phyloP scores from a whole-genome alignment of 495 filamentous ascomycete species.

The Copromyces sp. region DNA sequence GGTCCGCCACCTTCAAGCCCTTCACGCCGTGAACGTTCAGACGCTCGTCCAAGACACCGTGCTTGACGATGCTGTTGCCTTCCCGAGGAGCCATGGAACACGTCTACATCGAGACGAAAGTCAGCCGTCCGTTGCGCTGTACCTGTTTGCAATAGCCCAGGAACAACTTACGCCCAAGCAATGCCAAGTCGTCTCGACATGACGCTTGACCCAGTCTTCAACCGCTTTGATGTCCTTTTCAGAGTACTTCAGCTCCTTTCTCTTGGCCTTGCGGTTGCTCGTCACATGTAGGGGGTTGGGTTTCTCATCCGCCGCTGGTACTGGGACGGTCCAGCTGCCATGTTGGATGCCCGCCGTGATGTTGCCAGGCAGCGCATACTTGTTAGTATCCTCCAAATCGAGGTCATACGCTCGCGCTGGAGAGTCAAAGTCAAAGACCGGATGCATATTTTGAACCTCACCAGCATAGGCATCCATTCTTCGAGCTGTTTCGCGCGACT shows the following conservation, averaged over 20 bases:
- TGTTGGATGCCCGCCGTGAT: constrained; percentile 58
- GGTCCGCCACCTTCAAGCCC: constrained; percentile 71
- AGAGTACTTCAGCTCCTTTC: constrained; percentile 55
- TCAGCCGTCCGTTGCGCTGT: constrained; percentile 5
- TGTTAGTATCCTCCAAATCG: constrained; percentile 62
- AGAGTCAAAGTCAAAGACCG: constrained; percentile 57
- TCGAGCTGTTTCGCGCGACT: constrained; percentile 70
- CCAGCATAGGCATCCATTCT: constrained; percentile 71
- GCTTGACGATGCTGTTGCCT: constrained; percentile 70
- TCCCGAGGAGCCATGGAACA: constrained; percentile 75
- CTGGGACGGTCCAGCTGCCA: constrained; percentile 38
- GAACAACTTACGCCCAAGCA: constrained; percentile 35
- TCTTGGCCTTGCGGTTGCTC: constrained; percentile 42
- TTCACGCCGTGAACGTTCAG: constrained; percentile 74
- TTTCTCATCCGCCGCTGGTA: constrained; percentile 32
- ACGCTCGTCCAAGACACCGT: constrained; percentile 70
- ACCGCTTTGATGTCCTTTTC: constrained; percentile 57
- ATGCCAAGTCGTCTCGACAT: constrained; percentile 78
- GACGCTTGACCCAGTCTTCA: constrained; percentile 68
- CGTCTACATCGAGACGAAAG: constrained; percentile 36
- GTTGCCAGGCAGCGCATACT: constrained; percentile 64
- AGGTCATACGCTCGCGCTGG: constrained; percentile 60
- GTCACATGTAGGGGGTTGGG: constrained; percentile 37
- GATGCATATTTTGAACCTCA: constrained; percentile 60
- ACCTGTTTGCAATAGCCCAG: neutral